phyloP scores from a whole-genome alignment of 192 early-diverging fungal species.

The Phycomyces blakesleeanus region DNA sequence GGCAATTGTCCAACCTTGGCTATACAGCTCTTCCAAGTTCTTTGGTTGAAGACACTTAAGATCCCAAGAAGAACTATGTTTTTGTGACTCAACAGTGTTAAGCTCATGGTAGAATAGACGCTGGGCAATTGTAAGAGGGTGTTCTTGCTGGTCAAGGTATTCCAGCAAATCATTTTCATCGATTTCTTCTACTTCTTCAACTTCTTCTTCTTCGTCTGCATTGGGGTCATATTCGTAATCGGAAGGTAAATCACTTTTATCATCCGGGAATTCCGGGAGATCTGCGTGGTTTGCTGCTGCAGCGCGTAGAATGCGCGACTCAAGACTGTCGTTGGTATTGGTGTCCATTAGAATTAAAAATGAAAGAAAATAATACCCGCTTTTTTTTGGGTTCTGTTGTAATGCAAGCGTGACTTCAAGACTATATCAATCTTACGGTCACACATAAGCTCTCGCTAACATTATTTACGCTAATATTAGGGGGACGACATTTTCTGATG shows the following conservation, averaged over 20 bases:
- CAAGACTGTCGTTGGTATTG: slow-evolving; percentile 25
- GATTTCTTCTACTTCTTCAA: slow-evolving; percentile 45
- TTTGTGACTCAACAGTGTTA: slow-evolving; percentile 22
- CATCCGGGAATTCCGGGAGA: slow-evolving; percentile 47
- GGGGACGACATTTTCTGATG: no score
- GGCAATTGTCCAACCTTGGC: slow-evolving; percentile 37
- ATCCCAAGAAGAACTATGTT: slow-evolving; percentile 1
- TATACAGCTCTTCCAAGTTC: slow-evolving; percentile 39
- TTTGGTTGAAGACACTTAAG: slow-evolving; percentile 35
- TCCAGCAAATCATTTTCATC: slow-evolving; percentile 45
- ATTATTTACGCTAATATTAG: no score
- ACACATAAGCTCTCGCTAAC: no score
- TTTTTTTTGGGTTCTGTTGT: no score
- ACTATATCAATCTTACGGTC: no score
- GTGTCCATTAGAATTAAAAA: no score
- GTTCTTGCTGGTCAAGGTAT: slow-evolving; percentile 39
- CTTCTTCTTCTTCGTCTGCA: slow-evolving; percentile 41
- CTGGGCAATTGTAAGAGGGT: slow-evolving; percentile 38
- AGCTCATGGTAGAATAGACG: slow-evolving; percentile 45
- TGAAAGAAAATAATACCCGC: no score
- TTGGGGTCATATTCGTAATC: slow-evolving; percentile 50
- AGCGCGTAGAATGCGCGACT: slow-evolving; percentile 36
- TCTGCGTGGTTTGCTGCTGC: slow-evolving; percentile 16
- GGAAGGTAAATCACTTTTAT: slow-evolving; percentile 45
- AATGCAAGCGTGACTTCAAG: no score